Evolutionary conservation across 495 filamentous ascomycete genomes (phyloP).

Genomic region (Apodospora peruviana): DNA sequence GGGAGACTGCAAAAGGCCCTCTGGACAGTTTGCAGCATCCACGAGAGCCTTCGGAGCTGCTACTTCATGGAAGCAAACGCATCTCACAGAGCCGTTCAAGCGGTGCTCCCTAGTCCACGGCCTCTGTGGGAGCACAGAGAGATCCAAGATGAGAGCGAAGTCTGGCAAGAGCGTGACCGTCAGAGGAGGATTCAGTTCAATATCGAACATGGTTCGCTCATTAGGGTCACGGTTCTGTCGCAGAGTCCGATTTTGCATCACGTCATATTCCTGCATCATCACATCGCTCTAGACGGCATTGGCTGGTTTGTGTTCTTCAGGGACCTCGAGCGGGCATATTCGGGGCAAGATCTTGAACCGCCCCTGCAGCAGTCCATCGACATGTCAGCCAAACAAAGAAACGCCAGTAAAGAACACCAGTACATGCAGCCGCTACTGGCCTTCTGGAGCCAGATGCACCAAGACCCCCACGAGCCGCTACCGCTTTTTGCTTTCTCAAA

Average conservation of each 20-base stretch:
- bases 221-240: constrained; percentile 12
- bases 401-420: constrained; percentile 7
- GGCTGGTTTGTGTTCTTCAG: constrained; percentile 13
- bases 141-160: constrained; percentile 1
- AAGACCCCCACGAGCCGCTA: constrained; percentile 18
- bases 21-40: constrained; percentile 6
- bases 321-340: constrained; percentile 12
- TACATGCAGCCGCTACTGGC: constrained; percentile 5
- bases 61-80: constrained; percentile 8
- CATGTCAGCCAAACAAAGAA: not conserved
- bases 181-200: constrained; percentile 9
- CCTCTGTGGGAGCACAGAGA: constrained; percentile 2
- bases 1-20: not conserved
- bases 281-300: constrained; percentile 27
- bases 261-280: constrained; percentile 22
- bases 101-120: not conserved
- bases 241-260: constrained; percentile 1
- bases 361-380: not conserved
- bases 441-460: not conserved
- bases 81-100: constrained; percentile 8
- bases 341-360: not conserved
- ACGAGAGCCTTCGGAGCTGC: constrained; percentile 39
- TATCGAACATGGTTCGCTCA: constrained; percentile 13
- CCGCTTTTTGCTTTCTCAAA: constrained; percentile 30
- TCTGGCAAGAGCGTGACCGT: not conserved